Conservation (phyloP, 257 asterid species). For the Solanum stenotomum region DNA sequence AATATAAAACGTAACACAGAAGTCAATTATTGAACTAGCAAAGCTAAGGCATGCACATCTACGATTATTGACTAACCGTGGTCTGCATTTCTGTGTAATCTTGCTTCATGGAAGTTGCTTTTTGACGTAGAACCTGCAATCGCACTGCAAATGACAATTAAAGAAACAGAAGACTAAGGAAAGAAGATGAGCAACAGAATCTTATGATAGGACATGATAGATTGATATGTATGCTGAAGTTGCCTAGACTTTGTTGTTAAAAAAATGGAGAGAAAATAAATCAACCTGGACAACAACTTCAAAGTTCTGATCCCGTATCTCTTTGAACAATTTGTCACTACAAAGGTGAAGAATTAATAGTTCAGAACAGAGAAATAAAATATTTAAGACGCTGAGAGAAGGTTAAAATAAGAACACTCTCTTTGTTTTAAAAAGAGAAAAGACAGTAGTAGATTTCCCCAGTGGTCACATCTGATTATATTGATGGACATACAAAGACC, state of each 20-base stretch:
- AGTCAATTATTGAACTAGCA: constrained; percentile 4
- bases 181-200: background rate
- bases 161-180: constrained; percentile 18
- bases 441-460: background rate
- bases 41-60: constrained; percentile 2
- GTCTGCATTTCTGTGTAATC: constrained; percentile 86
- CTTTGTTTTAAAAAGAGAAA: background rate
- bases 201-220: background rate
- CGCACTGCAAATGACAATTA: constrained; percentile 32
- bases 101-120: constrained; percentile 97
- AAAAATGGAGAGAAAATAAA: constrained; percentile 9
- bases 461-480: background rate
- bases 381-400: background rate
- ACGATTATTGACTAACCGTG: constrained; percentile 46
- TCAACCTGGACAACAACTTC: constrained; percentile 98
- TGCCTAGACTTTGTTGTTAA: background rate
- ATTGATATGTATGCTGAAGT: background rate
- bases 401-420: background rate
- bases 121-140: constrained; percentile 97
- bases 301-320: constrained; percentile 91
- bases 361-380: background rate
- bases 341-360: background rate
- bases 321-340: constrained; percentile 97
- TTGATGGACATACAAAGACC: background rate
- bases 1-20: constrained; percentile 10